Base-by-base conservation (phyloP, 2,329 filamentous ascomycete genomes). In the Clarireedia homoeocarpa region DNA sequence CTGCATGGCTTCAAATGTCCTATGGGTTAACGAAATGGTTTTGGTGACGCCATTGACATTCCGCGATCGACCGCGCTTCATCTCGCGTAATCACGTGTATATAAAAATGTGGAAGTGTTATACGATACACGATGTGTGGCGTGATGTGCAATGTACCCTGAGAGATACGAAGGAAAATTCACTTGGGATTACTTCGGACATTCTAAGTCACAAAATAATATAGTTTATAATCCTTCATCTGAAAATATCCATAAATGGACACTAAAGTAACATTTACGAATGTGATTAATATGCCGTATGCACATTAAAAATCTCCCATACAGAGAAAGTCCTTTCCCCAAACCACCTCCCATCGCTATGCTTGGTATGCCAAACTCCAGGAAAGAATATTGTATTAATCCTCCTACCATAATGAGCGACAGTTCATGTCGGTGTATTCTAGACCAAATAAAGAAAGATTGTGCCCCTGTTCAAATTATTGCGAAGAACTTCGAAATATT, bases 241-340 rank as follows among this genome's bases (percentile, higher is more conserved):
- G 17, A 42, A 42, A n/a, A 15, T 42, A 14, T 42, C 14, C 1
- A 42, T 20, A 5, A 14, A 42, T 5, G 15, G 17, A 10, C 3
- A 20, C 39, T 20, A 42, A 14, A 14, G 12, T 17, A 46, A 24
- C 7, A 20, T 46, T 46, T 20, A 46, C 42, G n/a, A 46, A 24
- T 9, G 34, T 34, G 27, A 48, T 48, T 48, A 48, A 48, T 36
- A 48, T 48, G 15, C 46, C 15, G 20, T 47, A 26, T 47, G 44
- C 44, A 47, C 17, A 48, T 40, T 38, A 51, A 51, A 42, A 36
- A 23, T 44, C 40, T 24, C 23, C 27, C 44, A 30, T 23, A 45
- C 55, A 56, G 51, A 44, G 57, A 51, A 51, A 62, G 73, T 70
- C 75, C 77, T 77, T 46, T 24, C 67, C 40, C 40, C 23, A 23